Base-by-base conservation (phyloP, 495 filamentous ascomycete genomes). In the Penicillium roqueforti region DNA sequence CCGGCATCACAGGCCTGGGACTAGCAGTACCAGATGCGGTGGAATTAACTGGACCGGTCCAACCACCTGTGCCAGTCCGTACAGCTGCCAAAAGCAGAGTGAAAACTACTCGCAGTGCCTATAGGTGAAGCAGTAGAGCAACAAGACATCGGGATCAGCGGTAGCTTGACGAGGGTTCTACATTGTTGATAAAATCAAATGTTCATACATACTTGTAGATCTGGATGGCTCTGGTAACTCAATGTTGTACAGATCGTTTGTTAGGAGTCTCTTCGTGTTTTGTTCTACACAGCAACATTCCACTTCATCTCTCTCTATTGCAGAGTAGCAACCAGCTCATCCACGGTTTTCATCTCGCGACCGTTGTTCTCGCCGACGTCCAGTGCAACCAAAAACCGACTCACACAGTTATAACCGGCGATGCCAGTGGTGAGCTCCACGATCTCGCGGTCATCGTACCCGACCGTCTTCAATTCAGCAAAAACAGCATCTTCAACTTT, bases 331-430 rank as follows among this genome's bases (percentile, higher is more conserved):
- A 71, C 69, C 42, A 75, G 45, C 46, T 74, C 71, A 25, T 74
- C 71, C 31, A 74, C 72, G 36, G 58, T 69, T 60, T 72, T 74
- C 73, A 75, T 76, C 55, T 72, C 59, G 22, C 61, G 61, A 13
- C 39, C 67, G 59, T 76, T 76, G 48, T 76, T 75, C 58, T 75
- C 72, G 0, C 74, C 72, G 28, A 92, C 88, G 70, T 93, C 86
- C 58, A 96, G 65, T 11, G 89, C 88, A 11, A 96, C 89, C 58
- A 95, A 66, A 57, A 95, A 88, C 23, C 89, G 80, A 55, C 87
- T 89, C 14, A 95, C 90, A 67, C 88, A 92, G 63, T 95, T 95
- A 65, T 96, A 95, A 25, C 82, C 83, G 20, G 86, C 89, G 57
- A 91, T 83, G 13, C 86, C 88, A 11, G 87, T 84, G 47, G 87